Base-by-base conservation (phyloP, 2,329 filamentous ascomycete genomes). In the Xylariaceae sp. region DNA sequence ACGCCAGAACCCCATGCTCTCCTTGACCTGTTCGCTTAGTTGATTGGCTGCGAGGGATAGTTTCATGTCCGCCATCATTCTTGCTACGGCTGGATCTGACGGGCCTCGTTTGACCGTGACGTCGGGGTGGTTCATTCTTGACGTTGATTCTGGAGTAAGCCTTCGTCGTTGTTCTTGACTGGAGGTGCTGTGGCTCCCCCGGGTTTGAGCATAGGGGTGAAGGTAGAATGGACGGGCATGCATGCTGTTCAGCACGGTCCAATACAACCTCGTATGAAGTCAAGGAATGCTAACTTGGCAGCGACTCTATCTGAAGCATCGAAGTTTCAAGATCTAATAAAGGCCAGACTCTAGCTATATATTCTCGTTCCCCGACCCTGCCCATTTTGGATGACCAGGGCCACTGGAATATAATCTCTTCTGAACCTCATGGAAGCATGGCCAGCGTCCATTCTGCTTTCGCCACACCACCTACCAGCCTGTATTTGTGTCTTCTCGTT, bases 11-110 rank as follows among this genome's bases (percentile, higher is more conserved):
- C 39, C 47, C 29, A 53, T 56, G 42, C 60, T 66, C 34, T 67
- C 64, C 40, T 57, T 59, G 42, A 64, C 55, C 52, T 68, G 63
- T 8, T 58, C 49, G 3, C 56, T 55, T 30, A 69, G 53, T 29
- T 67, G 64, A 31, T 60, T 64, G 39, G 60, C 60, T n/a, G 64
- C 61, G 8, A 67, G 59, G 4, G 64, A 61, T 9, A 67, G 43
- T 50, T 60, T 64, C 51, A 63, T 58, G 26, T 66, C 62, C 29
- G 59, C 54, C 49, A 56, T 61, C 40, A 60, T 50, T 43, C 46
- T 49, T n/a, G 40, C 29, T 19, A 46, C 51, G n/a, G 8, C 34
- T 45, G 31, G 43, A 1, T 26, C 29, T 32, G 34, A 19, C 19
- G 19, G 5, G 35, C 27, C 4, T 9, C n/a, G 41, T 37, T 41